Evolutionary conservation across 169 alveolate genomes (phyloP).

Genomic region (Plasmodium relictum): DNA sequence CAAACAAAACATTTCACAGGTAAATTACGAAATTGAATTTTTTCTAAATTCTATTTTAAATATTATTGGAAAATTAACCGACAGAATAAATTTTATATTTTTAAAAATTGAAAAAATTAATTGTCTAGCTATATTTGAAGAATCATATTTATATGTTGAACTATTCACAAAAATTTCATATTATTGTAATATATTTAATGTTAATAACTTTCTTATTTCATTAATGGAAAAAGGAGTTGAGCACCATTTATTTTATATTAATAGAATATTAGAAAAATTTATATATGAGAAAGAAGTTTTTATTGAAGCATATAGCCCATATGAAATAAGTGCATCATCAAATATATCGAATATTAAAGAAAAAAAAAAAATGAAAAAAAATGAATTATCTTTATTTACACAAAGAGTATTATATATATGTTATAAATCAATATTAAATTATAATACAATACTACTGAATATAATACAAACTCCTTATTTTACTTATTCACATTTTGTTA

Average conservation of each 20-base stretch:
- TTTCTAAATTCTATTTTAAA: slow-evolving; percentile 38
- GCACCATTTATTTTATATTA: slow-evolving; percentile 61
- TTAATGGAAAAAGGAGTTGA: slow-evolving; percentile 66
- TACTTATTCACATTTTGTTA: slow-evolving; percentile 32
- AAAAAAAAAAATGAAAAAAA: slow-evolving; percentile 13
- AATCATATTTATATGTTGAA: slow-evolving; percentile 52
- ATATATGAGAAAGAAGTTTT: slow-evolving; percentile 60
- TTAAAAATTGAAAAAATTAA: slow-evolving; percentile 58
- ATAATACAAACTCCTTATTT: slow-evolving; percentile 45
- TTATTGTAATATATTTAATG: slow-evolving; percentile 34
- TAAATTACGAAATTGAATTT: slow-evolving; percentile 6
- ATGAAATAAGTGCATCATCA: slow-evolving; percentile 50
- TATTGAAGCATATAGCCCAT: slow-evolving; percentile 59
- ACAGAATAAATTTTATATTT: slow-evolving; percentile 54
- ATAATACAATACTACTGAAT: slow-evolving; percentile 45
- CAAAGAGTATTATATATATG: slow-evolving; percentile 63
- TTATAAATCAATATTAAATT: slow-evolving; percentile 47
- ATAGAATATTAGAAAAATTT: slow-evolving; percentile 54
- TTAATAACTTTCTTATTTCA: slow-evolving; percentile 45
- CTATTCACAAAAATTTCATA: slow-evolving; percentile 56
- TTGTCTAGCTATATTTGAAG: slow-evolving; percentile 67
- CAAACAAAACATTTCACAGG: neutral
- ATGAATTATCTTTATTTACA: slow-evolving; percentile 48
- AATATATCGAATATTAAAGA: slow-evolving; percentile 1
- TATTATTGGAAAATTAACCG: slow-evolving; percentile 33